Evolutionary conservation across 257 asterid genomes (phyloP).

Genomic region (Jacaranda copaia): DNA sequence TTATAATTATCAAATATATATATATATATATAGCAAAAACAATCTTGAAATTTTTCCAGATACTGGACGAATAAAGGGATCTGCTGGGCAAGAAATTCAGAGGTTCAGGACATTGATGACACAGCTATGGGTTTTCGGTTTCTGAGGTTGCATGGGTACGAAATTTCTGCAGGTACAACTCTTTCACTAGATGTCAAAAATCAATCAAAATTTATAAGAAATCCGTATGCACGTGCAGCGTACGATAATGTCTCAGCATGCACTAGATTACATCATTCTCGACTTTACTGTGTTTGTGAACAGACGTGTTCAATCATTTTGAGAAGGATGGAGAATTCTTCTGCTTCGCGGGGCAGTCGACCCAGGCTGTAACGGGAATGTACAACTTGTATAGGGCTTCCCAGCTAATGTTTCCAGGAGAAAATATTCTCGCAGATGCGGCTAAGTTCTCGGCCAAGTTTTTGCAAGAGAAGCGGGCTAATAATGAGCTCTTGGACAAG

Average conservation of each 20-base stretch:
- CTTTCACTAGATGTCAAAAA: background rate
- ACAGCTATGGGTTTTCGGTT: slow-evolving; percentile 97
- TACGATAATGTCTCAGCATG: background rate
- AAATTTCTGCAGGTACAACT: slow-evolving; percentile 70
- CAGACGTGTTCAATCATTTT: slow-evolving; percentile 79
- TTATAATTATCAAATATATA: too few species aligned
- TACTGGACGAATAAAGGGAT: slow-evolving; percentile 83
- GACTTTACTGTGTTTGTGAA: background rate
- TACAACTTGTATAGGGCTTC: slow-evolving; percentile 85
- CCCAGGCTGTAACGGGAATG: slow-evolving; percentile 93
- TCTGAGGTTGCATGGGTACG: slow-evolving; percentile 81
- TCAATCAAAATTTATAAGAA: too few species aligned
- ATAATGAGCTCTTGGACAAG: slow-evolving; percentile 71
- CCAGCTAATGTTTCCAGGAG: slow-evolving; percentile 74
- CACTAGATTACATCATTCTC: background rate
- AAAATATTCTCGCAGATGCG: slow-evolving; percentile 57
- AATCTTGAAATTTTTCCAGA: slow-evolving; percentile 39
- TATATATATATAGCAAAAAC: background rate
- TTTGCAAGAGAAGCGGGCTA: slow-evolving; percentile 56
- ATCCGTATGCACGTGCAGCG: too few species aligned
- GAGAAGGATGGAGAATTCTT: slow-evolving; percentile 75
- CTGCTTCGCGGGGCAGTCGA: slow-evolving; percentile 81
- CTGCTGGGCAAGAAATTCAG: slow-evolving; percentile 87
- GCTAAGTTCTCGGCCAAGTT: slow-evolving; percentile 53
- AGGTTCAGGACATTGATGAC: slow-evolving; percentile 84